Percentiles rank a stretch among this genome's conserved stretches.
Conservation (phyloP, 169 alveolate genomes). For the Eimeria mitis region DNA sequence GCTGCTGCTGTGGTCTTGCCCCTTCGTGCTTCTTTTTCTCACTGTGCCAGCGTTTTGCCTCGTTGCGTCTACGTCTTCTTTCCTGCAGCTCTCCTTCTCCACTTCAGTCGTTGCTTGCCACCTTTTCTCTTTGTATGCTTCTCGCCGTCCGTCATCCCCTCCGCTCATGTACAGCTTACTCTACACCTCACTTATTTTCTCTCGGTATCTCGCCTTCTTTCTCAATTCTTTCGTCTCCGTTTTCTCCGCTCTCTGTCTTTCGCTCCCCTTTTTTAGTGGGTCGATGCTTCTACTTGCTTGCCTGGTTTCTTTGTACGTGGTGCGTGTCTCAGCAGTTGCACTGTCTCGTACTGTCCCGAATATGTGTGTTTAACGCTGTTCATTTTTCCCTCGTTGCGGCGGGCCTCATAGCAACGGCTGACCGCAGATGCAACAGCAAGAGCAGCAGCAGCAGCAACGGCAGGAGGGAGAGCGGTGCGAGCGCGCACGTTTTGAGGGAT, state of each 20-base stretch:
- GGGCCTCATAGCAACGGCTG: neutral
- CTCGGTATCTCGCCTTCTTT: too few species aligned
- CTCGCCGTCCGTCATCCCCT: neutral
- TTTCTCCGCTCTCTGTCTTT: neutral
- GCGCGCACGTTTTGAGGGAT: neutral
- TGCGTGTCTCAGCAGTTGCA: neutral
- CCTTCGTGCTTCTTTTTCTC: neutral
- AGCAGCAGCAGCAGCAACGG: slow-evolving; percentile 16
- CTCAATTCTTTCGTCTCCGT: neutral
- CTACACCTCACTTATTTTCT: neutral
- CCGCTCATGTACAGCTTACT: neutral
- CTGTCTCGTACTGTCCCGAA: neutral
- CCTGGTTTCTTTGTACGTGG: neutral
- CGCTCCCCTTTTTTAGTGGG: neutral
- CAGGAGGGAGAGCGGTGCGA: neutral
- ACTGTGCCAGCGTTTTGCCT: neutral
- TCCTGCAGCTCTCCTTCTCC: neutral
- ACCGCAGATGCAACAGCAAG: neutral
- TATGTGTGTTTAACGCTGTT: neutral
- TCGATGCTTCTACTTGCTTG: neutral
- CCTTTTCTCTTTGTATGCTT: neutral
- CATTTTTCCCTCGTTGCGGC: neutral
- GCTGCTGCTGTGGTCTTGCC: neutral
- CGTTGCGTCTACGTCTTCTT: neutral
- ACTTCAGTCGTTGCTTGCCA: neutral